Evolutionary conservation across 208 protist genomes (phyloP), one percentile per base, ranked within the genome.

Genomic region (Leishmania amazonensis): DNA sequence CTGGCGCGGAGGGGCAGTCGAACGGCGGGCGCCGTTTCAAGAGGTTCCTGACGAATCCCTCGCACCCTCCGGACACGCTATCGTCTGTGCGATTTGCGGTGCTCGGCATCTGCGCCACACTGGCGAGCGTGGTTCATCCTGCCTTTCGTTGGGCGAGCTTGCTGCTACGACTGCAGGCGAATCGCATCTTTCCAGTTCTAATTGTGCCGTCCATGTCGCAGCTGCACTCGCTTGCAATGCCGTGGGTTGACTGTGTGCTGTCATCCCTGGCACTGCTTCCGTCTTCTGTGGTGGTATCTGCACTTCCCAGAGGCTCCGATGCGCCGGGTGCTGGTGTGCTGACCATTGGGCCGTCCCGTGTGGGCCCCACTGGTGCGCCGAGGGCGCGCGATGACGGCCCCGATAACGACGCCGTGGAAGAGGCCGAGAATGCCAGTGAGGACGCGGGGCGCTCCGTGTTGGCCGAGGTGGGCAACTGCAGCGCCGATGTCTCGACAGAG

Each of bases 161-260:
- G 71, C 78, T 93, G 19, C 76, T 72, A 3, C 78, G 82, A 0
- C 72, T 93, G 72, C 89, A 93, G 71, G 89, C 85, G 2, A 93
- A 54, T 49, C 83, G 89, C 58, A 87, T 93, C n/a, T 88, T 93
- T 65, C 89, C 89, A 13, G 87, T 90, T 38, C 64, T 85, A n/a
- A 79, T 86, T 9, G 90, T 93, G 87, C 71, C 79, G 17, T 88
- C 83, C 58, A 83, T 93, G 81, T 93, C 89, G 40, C 85, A 87
- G 80, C 54, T 91, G 65, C 86, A 90, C 80, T 85, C 83, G 40
- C 75, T 89, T 40, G 89, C 85, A 45, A 80, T 91, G 62, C 89
- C 89, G 24, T 93, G 89, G 89, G 79, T 65, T 45, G 74, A 85
- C 38, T 90, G 81, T 60, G 85, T 88, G 6, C 65, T 91, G 6